Conservation (phyloP, 805 yeast genomes). For the Zygosaccharomyces rouxii region DNA sequence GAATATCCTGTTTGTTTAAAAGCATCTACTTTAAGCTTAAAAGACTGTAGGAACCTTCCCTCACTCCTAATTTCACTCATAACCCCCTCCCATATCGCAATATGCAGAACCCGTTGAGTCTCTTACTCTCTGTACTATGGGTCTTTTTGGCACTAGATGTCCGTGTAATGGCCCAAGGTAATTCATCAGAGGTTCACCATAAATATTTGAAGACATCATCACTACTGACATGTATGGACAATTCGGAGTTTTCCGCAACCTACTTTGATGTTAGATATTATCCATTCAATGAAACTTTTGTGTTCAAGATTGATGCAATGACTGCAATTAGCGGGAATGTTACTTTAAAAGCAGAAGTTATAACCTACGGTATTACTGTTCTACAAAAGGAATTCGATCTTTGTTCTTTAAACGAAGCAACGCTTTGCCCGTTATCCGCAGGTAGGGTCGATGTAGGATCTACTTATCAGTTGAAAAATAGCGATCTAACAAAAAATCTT, state of each 20-base stretch:
- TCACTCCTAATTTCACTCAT: too few species aligned
- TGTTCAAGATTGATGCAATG: slow-evolving; percentile 67
- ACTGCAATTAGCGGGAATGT: slow-evolving; percentile 74
- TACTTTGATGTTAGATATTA: slow-evolving; percentile 70
- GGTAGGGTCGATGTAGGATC: slow-evolving; percentile 78
- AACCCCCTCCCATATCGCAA: background rate
- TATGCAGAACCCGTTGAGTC: background rate
- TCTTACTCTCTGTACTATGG: background rate
- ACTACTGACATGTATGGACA: slow-evolving; percentile 84
- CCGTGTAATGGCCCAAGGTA: background rate
- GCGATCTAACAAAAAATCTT: slow-evolving; percentile 44
- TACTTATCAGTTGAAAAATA: slow-evolving; percentile 38
- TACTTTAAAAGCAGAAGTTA: slow-evolving; percentile 57
- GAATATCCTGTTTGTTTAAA: too few species aligned
- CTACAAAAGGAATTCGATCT: slow-evolving; percentile 52
- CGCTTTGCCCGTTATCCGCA: slow-evolving; percentile 77
- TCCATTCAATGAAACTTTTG: slow-evolving; percentile 60
- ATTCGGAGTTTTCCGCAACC: slow-evolving; percentile 82
- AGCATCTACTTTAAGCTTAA: too few species aligned
- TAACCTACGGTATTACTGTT: slow-evolving; percentile 76
- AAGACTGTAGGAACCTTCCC: too few species aligned
- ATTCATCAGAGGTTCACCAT: background rate
- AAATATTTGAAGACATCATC: slow-evolving; percentile 52
- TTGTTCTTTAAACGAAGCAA: slow-evolving; percentile 55
- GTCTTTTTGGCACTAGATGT: background rate